Percentiles rank a stretch among this genome's conserved stretches.
Conservation (phyloP, 2,329 filamentous ascomycete species). For the Scopulariopsis brevicaulis region DNA sequence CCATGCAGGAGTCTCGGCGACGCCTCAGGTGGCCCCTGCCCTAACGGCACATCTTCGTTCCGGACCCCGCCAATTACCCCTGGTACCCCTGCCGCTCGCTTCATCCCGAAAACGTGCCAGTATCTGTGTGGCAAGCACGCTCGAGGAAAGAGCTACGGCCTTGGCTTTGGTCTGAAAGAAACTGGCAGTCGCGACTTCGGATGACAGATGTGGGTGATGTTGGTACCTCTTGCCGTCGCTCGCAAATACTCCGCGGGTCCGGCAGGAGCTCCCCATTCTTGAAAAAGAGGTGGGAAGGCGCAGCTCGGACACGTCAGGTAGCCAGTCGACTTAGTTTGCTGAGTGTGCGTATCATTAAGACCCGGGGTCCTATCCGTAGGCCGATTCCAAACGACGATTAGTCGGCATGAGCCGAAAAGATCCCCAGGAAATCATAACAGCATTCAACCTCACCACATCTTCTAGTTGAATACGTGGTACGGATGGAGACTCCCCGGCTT, state of each 20-base stretch:
- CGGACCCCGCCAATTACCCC: background rate
- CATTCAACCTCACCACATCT: background rate
- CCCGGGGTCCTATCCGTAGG: too few species aligned
- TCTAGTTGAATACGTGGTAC: background rate
- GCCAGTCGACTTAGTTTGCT: too few species aligned
- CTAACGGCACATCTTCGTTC: background rate
- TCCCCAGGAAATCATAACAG: background rate
- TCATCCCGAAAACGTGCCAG: background rate
- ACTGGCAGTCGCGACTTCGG: background rate
- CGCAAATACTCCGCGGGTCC: background rate
- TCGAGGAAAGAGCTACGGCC: background rate
- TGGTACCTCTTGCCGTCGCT: background rate
- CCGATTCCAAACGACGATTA: background rate
- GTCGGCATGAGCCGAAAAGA: background rate
- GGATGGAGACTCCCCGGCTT: background rate
- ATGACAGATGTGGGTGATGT: background rate
- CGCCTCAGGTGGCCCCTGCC: constrained; percentile 1
- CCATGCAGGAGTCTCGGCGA: background rate
- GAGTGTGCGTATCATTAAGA: too few species aligned
- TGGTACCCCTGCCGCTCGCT: constrained; percentile 1
- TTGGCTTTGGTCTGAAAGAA: background rate
- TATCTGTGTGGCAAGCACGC: background rate
- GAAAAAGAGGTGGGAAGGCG: too few species aligned
- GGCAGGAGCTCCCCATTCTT: background rate
- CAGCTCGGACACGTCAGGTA: too few species aligned